Evolutionary conservation across 805 yeast species (phyloP).

Genomic region (Hanseniaspora taiwanica): DNA sequence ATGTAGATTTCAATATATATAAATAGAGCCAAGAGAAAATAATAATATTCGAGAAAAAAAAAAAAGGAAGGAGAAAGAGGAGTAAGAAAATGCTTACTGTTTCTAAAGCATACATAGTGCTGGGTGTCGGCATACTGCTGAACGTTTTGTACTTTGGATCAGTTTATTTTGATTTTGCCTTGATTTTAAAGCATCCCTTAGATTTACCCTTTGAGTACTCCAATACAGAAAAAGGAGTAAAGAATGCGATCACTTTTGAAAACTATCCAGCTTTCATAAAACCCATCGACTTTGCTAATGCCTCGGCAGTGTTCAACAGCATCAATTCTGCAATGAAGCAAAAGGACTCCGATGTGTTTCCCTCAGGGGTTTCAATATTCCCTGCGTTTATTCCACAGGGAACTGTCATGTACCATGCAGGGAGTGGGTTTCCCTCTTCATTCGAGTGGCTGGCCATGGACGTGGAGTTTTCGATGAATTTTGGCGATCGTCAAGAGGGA

Average conservation of each 20-base stretch:
- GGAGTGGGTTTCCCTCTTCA: conserved; percentile 31
- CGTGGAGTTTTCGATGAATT: conserved; percentile 43
- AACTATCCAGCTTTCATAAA: conserved; percentile 11
- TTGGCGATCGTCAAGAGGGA: conserved; percentile 23
- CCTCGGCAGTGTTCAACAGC: conserved; percentile 43
- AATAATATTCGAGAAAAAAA: too few relatives aligned
- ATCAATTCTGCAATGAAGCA: conserved; percentile 40
- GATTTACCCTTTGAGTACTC: too few relatives aligned
- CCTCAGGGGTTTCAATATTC: conserved; percentile 43
- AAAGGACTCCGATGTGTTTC: conserved; percentile 37
- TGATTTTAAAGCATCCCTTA: too few relatives aligned
- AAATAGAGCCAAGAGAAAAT: too few relatives aligned
- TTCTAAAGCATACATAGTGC: too few relatives aligned
- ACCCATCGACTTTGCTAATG: conserved; percentile 32
- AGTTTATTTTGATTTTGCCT: too few relatives aligned
- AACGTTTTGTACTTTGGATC: too few relatives aligned
- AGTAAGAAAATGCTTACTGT: too few relatives aligned
- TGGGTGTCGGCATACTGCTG: too few relatives aligned
- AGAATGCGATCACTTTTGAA: conserved; percentile 12
- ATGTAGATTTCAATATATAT: too few relatives aligned
- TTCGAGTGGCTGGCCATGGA: conserved; percentile 58
- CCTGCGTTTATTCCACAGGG: conserved; percentile 52
- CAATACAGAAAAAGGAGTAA: not conserved
- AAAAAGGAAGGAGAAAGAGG: too few relatives aligned
- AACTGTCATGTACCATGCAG: conserved; percentile 44